Conservation (phyloP, 179 eudicot species). For the Nepenthes alata region DNA sequence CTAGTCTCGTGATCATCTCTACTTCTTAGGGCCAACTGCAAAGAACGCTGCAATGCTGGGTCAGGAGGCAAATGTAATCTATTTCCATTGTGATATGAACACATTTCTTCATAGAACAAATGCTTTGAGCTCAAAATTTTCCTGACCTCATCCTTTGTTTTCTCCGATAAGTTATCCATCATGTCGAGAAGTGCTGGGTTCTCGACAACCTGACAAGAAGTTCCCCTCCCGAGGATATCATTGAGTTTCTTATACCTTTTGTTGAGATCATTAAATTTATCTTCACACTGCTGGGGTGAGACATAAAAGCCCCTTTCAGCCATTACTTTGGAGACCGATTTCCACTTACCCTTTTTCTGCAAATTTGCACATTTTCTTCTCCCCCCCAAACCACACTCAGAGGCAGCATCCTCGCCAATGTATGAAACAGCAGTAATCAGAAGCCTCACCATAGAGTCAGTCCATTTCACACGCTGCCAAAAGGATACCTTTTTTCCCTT, state of each 20-base stretch:
- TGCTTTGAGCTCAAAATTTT: conserved; percentile 66
- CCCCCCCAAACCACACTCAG: conserved; percentile 35
- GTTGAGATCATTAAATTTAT: conserved; percentile 69
- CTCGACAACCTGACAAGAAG: conserved; percentile 65
- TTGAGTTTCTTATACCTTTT: conserved; percentile 67
- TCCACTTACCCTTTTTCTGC: conserved; percentile 77
- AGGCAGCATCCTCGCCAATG: conserved; percentile 53
- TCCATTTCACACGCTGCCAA: conserved; percentile 87
- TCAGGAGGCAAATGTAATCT: conserved; percentile 64
- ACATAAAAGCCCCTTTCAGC: conserved; percentile 39
- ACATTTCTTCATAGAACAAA: conserved; percentile 67
- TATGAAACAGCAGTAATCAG: conserved; percentile 47
- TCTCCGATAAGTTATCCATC: conserved; percentile 38
- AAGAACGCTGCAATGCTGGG: conserved; percentile 53
- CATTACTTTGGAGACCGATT: conserved; percentile 57
- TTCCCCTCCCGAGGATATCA: conserved; percentile 68
- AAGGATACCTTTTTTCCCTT: conserved; percentile 32
- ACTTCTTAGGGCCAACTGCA: conserved; percentile 45
- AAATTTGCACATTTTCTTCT: conserved; percentile 38
- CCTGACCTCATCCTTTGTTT: conserved; percentile 57
- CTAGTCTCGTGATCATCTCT: conserved; percentile 39
- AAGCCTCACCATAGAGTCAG: conserved; percentile 46
- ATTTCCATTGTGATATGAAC: conserved; percentile 68
- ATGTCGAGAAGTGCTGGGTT: conserved; percentile 43
- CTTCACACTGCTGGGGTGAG: conserved; percentile 82